Percentiles rank a stretch among this genome's conserved stretches.
Evolutionary conservation across 163 green algal genomes (phyloP).

Genomic region (Smithsoniella earleae): DNA sequence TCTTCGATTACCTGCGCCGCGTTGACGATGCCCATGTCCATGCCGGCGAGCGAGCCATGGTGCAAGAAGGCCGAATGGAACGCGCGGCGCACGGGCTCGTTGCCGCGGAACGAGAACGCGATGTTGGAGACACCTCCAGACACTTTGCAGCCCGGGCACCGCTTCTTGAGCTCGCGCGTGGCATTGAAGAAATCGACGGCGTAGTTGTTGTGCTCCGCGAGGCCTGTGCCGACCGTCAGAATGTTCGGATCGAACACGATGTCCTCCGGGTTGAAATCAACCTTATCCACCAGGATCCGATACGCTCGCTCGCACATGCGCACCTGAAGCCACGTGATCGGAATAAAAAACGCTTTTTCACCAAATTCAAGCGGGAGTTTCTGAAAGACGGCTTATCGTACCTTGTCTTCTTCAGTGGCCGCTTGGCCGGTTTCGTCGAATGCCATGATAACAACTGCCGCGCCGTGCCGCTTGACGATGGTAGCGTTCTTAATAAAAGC

Average conservation of each 20-base stretch:
- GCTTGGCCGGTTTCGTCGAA: constrained; percentile 81
- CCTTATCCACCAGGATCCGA: constrained; percentile 56
- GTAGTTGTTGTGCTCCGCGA: constrained; percentile 68
- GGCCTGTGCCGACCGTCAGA: constrained; percentile 55
- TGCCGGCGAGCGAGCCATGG: constrained; percentile 59
- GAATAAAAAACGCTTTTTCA: not conserved
- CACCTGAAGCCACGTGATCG: constrained; percentile 16
- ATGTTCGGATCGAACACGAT: constrained; percentile 68
- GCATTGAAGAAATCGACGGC: constrained; percentile 54
- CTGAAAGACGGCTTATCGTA: constrained; percentile 29
- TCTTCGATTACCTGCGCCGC: constrained; percentile 74
- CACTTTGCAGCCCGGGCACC: constrained; percentile 89
- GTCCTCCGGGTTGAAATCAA: constrained; percentile 58
- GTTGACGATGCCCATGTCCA: constrained; percentile 99
- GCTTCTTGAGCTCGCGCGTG: constrained; percentile 72
- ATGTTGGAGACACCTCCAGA: constrained; percentile 56
- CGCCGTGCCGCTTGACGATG: constrained; percentile 63
- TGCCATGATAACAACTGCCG: constrained; percentile 78
- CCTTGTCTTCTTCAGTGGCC: constrained; percentile 57
- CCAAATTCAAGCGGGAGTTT: not conserved
- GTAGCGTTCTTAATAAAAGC: constrained; percentile 62
- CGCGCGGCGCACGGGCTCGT: constrained; percentile 52
- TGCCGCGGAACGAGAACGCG: constrained; percentile 60
- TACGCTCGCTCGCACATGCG: constrained; percentile 52
- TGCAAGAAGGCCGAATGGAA: constrained; percentile 60